phyloP scores from a whole-genome alignment of 2,329 filamentous ascomycete genomes.

The Orbilia ellipsospora region DNA sequence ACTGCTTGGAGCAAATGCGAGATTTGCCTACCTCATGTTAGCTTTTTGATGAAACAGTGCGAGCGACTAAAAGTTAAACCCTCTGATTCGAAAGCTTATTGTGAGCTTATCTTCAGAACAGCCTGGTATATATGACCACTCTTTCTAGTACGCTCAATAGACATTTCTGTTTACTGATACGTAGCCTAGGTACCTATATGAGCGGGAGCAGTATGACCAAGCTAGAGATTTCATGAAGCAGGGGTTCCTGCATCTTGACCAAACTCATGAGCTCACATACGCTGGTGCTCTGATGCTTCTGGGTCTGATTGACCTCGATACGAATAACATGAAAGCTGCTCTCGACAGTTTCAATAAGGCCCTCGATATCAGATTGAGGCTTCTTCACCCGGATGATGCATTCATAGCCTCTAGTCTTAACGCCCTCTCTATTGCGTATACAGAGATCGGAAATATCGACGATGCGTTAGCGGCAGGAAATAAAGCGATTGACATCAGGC shows the following conservation, averaged over 20 bases:
- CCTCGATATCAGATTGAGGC: slow-evolving; percentile 57
- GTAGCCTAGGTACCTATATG: too few relatives aligned
- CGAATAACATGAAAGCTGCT: slow-evolving; percentile 57
- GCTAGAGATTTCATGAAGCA: slow-evolving; percentile 58
- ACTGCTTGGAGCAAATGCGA: slow-evolving; percentile 59
- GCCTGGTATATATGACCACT: too few relatives aligned
- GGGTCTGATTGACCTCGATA: slow-evolving; percentile 61
- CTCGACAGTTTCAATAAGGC: slow-evolving; percentile 58
- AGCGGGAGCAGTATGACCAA: slow-evolving; percentile 5
- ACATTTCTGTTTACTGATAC: too few relatives aligned
- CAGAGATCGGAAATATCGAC: too few relatives aligned
- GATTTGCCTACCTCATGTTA: slow-evolving; percentile 60
- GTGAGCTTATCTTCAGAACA: too few relatives aligned
- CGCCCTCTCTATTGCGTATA: too few relatives aligned
- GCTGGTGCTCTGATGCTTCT: slow-evolving; percentile 60
- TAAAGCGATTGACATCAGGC: slow-evolving; percentile 60
- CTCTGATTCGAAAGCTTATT: slow-evolving; percentile 15
- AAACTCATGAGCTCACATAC: slow-evolving; percentile 58
- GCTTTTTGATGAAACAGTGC: slow-evolving; percentile 57
- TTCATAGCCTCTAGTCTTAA: slow-evolving; percentile 44
- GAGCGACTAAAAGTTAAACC: slow-evolving; percentile 53
- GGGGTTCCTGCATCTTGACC: slow-evolving; percentile 58
- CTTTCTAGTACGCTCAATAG: too few relatives aligned
- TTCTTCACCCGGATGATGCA: slow-evolving; percentile 57
- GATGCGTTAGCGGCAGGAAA: slow-evolving; percentile 57